Evolutionary conservation across 1,139 yeast genomes (phyloP).

Genomic region (Kluyveromyces sp.): DNA sequence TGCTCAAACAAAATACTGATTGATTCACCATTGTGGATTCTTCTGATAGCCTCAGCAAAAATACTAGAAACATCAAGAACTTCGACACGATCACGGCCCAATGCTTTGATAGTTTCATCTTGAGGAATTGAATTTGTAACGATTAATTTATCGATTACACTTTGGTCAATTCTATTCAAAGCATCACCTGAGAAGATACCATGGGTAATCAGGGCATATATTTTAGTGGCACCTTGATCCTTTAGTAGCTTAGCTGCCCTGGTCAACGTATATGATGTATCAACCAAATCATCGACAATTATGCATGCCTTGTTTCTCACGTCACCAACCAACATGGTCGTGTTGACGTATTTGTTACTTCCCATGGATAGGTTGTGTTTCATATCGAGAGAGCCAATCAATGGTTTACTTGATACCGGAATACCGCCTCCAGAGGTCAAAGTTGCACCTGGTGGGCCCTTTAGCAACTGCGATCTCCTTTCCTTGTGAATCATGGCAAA

Average conservation of each 20-base stretch:
- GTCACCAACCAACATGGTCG: constrained; percentile 88
- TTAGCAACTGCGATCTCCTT: constrained; percentile 48
- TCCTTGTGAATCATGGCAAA: constrained; percentile 97
- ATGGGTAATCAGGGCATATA: constrained; percentile 85
- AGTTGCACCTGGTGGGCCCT: constrained; percentile 29
- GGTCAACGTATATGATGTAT: constrained; percentile 86
- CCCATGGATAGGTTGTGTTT: constrained; percentile 9
- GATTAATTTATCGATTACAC: constrained; percentile 74
- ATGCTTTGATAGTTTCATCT: constrained; percentile 35
- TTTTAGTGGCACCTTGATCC: constrained; percentile 85
- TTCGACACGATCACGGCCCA: constrained; percentile 60
- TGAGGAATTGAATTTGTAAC: constrained; percentile 96
- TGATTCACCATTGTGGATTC: constrained; percentile 95
- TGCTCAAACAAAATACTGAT: constrained; percentile 91
- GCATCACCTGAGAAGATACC: constrained; percentile 94
- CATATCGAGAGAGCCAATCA: constrained; percentile 14
- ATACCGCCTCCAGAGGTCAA: constrained; percentile 27
- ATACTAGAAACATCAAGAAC: constrained; percentile 82
- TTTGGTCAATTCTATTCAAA: constrained; percentile 54
- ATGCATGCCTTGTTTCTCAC: constrained; percentile 79
- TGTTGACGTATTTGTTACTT: constrained; percentile 24
- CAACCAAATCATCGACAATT: constrained; percentile 86
- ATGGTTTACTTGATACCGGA: constrained; percentile 21
- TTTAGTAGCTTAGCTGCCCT: constrained; percentile 86
- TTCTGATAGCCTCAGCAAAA: constrained; percentile 88